A percentile compares a stretch with the other conserved stretches of the same genome.
phyloP scores from a whole-genome alignment of 176 grass and related monocot species.

The Oropetium thomaeum region DNA sequence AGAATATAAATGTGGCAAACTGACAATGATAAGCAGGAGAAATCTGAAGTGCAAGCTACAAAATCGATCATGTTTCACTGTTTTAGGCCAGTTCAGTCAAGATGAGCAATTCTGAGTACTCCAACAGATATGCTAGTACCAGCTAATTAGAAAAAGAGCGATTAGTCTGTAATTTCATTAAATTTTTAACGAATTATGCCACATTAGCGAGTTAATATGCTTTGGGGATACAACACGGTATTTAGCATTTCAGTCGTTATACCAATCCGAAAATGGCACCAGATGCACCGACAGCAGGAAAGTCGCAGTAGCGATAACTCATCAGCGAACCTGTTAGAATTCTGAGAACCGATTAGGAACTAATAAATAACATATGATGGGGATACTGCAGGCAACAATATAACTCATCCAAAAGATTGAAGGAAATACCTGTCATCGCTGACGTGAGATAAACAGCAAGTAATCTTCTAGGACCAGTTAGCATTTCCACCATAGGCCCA shows the following conservation, averaged over 20 bases:
- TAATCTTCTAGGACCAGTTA: slow-evolving; percentile 69
- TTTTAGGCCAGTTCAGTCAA: slow-evolving; percentile 3
- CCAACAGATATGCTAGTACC: neutral
- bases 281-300: slow-evolving; percentile 80
- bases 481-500: slow-evolving; percentile 69
- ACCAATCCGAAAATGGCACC: slow-evolving; percentile 95
- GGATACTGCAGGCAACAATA: neutral
- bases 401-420: neutral
- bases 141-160: neutral
- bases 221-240: neutral
- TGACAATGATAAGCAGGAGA: neutral
- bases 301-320: slow-evolving; percentile 61
- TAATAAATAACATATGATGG: slow-evolving; percentile 22
- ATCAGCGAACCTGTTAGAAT: slow-evolving; percentile 72
- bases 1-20: slow-evolving; percentile 3
- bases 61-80: neutral
- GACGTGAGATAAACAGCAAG: slow-evolving; percentile 84
- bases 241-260: slow-evolving; percentile 20
- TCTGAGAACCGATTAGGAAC: slow-evolving; percentile 22
- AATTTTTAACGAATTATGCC: slow-evolving; percentile 7
- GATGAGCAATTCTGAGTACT: neutral
- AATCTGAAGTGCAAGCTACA: neutral
- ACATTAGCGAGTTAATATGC: neutral
- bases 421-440: slow-evolving; percentile 61
- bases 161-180: neutral